Evolutionary conservation across 192 early-diverging fungal species (phyloP).

Genomic region (Podila horticola): DNA sequence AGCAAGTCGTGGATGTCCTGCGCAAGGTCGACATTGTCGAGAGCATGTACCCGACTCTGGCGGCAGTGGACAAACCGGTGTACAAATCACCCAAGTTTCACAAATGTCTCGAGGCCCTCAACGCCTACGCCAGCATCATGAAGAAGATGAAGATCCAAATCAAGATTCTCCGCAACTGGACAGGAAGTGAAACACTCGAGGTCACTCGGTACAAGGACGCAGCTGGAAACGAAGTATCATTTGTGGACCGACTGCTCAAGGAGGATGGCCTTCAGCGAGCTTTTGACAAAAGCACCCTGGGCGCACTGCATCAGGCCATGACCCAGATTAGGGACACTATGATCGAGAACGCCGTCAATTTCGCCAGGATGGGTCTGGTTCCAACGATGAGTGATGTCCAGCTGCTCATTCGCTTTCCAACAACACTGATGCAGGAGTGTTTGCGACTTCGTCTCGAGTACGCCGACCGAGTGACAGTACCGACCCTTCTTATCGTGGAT

Average conservation of each 20-base stretch:
- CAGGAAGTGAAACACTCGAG: conserved; percentile 74
- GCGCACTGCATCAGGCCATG: conserved; percentile 69
- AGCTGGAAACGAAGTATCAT: conserved; percentile 69
- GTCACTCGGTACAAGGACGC: conserved; percentile 66
- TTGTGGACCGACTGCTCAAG: conserved; percentile 87
- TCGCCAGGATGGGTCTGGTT: conserved; percentile 79
- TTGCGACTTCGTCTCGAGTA: conserved; percentile 81
- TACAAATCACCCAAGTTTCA: conserved; percentile 79
- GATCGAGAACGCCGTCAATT: conserved; percentile 70
- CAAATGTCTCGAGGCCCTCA: conserved; percentile 75
- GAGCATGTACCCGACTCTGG: conserved; percentile 78
- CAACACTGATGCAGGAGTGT: conserved; percentile 84
- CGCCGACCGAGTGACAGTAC: conserved; percentile 64
- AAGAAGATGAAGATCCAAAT: conserved; percentile 76
- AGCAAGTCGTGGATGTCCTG: conserved; percentile 76
- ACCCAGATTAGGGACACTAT: conserved; percentile 72
- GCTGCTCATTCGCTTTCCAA: conserved; percentile 79
- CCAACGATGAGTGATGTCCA: conserved; percentile 72
- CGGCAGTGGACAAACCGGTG: conserved; percentile 69
- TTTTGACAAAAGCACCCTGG: conserved; percentile 76
- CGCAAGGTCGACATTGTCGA: conserved; percentile 83
- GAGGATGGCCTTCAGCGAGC: conserved; percentile 83
- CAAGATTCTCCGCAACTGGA: conserved; percentile 85
- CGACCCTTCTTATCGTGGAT: conserved; percentile 72
- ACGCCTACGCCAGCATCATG: conserved; percentile 79